These are phyloP conservation scores for Stemphylium beticola DNA, from an alignment of 2,329 filamentous ascomycete species.

Conservation along the genomic window DNA sequence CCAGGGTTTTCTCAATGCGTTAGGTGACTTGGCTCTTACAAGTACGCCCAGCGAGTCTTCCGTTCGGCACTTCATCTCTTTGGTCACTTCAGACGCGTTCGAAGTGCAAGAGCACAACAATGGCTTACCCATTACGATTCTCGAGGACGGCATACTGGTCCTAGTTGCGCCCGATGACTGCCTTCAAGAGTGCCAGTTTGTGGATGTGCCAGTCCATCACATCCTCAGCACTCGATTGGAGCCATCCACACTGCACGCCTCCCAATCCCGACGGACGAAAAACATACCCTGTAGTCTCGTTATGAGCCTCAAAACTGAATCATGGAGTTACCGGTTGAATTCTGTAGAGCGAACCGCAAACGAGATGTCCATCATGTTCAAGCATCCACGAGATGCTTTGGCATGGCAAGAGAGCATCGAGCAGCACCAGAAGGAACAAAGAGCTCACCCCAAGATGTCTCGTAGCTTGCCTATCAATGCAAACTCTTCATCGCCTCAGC, in stretches of 20 bases:
- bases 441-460: neutral
- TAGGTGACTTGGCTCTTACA: slow-evolving; percentile 24
- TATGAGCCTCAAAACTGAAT: slow-evolving; percentile 18
- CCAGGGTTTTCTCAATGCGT: slow-evolving; percentile 35
- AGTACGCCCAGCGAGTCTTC: slow-evolving; percentile 15
- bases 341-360: slow-evolving; percentile 19
- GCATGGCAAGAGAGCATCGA: slow-evolving; percentile 28
- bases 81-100: slow-evolving; percentile 31
- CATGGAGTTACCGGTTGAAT: slow-evolving; percentile 34
- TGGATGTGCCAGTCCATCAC: slow-evolving; percentile 38
- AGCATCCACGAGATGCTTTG: slow-evolving; percentile 20
- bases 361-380: slow-evolving; percentile 32
- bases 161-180: slow-evolving; percentile 26
- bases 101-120: slow-evolving; percentile 23
- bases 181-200: slow-evolving; percentile 24
- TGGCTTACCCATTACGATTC: slow-evolving; percentile 16
- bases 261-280: slow-evolving; percentile 7
- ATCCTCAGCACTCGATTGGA: slow-evolving; percentile 18
- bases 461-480: slow-evolving; percentile 6
- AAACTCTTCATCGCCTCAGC: neutral
- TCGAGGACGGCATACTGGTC: slow-evolving; percentile 29
- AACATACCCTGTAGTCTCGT: slow-evolving; percentile 31
- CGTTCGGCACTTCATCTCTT: slow-evolving; percentile 30
- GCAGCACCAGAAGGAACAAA: slow-evolving; percentile 10
- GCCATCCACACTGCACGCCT: no score